Evolutionary conservation across 2,329 filamentous ascomycete genomes (phyloP).

Genomic region (Tolypocladium cylindrosporum): DNA sequence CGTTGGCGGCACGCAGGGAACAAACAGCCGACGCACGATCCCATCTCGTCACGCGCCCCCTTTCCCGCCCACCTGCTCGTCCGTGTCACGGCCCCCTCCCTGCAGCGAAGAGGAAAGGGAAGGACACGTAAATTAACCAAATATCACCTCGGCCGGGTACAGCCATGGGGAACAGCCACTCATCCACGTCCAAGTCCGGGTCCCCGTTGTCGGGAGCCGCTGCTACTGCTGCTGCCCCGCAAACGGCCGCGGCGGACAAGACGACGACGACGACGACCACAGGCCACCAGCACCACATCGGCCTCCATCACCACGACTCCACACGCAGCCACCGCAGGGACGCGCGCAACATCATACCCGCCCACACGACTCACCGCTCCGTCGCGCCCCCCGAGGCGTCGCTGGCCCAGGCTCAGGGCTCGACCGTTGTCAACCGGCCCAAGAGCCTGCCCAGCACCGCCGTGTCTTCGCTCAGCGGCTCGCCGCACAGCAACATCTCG

Average conservation of each 20-base stretch:
- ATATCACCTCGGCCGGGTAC: not conserved
- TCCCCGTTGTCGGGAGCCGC: constrained; percentile 16
- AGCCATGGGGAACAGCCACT: constrained; percentile 29
- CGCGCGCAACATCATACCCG: constrained; percentile 40
- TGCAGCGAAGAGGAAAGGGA: not conserved
- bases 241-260: constrained; percentile 13
- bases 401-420: constrained; percentile 49
- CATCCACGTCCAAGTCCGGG: constrained; percentile 25
- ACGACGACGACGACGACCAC: constrained; percentile 3
- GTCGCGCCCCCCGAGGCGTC: constrained; percentile 53
- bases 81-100: not conserved
- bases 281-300: constrained; percentile 1
- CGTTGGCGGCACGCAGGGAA: not conserved
- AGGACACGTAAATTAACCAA: not conserved
- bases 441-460: constrained; percentile 38
- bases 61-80: not conserved
- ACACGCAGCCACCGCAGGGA: constrained; percentile 23
- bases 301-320: constrained; percentile 13
- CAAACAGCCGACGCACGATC: not conserved
- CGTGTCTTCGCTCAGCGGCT: constrained; percentile 37
- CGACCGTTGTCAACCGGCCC: constrained; percentile 36
- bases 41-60: not conserved
- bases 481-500: constrained; percentile 29
- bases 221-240: constrained; percentile 6
- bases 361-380: constrained; percentile 43